Percentiles rank a stretch among this genome's conserved stretches.
phyloP scores from a whole-genome alignment of 2,329 filamentous ascomycete species.

The Proliferodiscus dingleyae region DNA sequence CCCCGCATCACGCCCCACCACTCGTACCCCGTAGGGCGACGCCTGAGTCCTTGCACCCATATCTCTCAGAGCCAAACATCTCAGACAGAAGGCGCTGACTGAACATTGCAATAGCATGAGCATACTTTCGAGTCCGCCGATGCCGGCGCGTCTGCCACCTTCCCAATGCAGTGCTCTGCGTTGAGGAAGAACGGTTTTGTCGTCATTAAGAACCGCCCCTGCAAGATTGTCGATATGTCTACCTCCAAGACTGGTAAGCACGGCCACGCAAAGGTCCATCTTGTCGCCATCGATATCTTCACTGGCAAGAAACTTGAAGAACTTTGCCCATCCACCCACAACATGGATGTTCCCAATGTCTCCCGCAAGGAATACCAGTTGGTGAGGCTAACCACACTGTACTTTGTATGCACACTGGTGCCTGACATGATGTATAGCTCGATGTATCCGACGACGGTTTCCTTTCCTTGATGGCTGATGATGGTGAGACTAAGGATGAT shows the following conservation, averaged over 20 bases:
- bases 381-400: no score
- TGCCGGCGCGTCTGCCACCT: conserved; percentile 92
- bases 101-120: conserved; percentile 27
- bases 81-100: conserved; percentile 9
- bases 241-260: conserved; percentile 99
- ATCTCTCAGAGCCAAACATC: not conserved
- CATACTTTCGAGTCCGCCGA: conserved; percentile 87
- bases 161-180: conserved; percentile 98
- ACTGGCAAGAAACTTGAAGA: conserved; percentile 99
- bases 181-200: conserved; percentile 99
- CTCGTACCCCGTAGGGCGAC: conserved; percentile 29
- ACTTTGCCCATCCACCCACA: conserved; percentile 93
- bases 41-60: conserved; percentile 6
- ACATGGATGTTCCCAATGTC: conserved; percentile 98
- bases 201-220: conserved; percentile 96
- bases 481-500: conserved; percentile 87
- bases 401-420: no score
- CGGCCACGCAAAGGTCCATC: conserved; percentile 99
- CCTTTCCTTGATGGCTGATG: conserved; percentile 88
- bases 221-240: conserved; percentile 99
- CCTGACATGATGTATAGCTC: conserved; percentile 49
- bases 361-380: conserved; percentile 86
- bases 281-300: conserved; percentile 98
- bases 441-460: conserved; percentile 91
- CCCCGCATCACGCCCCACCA: conserved; percentile 22